Base-by-base conservation (phyloP, 495 filamentous ascomycete species). In the Chaetomium fimeti region DNA sequence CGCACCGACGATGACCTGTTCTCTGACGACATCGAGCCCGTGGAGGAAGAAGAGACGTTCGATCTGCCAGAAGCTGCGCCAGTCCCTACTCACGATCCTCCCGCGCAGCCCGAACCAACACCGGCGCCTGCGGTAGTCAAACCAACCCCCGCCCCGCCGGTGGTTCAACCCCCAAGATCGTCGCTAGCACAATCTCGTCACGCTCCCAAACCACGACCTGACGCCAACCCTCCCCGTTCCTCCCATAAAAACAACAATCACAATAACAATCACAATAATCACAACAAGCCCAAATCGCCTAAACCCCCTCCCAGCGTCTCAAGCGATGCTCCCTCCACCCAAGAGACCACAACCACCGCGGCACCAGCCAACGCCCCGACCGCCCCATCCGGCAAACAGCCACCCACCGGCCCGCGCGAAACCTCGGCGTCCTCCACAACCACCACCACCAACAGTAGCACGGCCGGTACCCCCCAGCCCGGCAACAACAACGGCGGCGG, bases 1-100 rank as follows among this genome's bases (percentile, higher is more conserved):
- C 70, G 80, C 16, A 82, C 80, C 43, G 80, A 82, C 65, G 80
- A 82, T 59, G 80, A 82, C 61, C 73, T 82, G 63, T 82, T 82
- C 54, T 74, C 78, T 8, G 80, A 82, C 57, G 80, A 82, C 53
- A 81, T 81, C 56, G 80, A 82, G 67, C 78, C 76, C 18, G 71
- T 81, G 25, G 60, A 74, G 13, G 63, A 70, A 55, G 59, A 74
- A 8, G 62, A 70, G 57, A 22, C 45, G 0, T 13, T 56, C 20
- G 59, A 6, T 48, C 6, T 47, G 15, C 12, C 66, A 2, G 24
- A 43, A 22, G 16, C 63, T 22, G 24, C 11, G 3, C 51, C 25
- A 9, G 20, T 43, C 9, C 27, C 52, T 1, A 48, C 49, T 27
- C 47, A 52, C 24, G 52, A 62, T 28, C n/a, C 38, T 1, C 27